Evolutionary conservation across 129 eudicot species (phyloP).

Genomic region (Lactuca sativa): DNA sequence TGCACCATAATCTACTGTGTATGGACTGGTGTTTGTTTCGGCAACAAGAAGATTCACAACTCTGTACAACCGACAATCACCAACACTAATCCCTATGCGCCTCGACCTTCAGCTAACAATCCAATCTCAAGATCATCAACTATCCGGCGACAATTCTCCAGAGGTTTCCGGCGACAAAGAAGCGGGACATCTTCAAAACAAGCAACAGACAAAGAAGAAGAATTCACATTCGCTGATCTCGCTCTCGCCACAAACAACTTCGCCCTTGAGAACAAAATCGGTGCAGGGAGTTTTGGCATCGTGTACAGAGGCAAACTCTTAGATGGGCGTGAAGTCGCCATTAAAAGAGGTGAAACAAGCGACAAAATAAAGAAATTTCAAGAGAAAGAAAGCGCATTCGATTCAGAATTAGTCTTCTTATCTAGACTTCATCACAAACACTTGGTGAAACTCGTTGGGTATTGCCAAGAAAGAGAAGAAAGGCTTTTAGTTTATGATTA

Average conservation of each 20-base stretch:
- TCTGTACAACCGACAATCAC: slow-evolving; percentile 90
- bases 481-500: slow-evolving; percentile 51
- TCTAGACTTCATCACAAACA: slow-evolving; percentile 62
- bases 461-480: slow-evolving; percentile 49
- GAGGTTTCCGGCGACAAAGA: slow-evolving; percentile 42
- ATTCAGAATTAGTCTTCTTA: slow-evolving; percentile 46
- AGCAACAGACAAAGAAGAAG: slow-evolving; percentile 41
- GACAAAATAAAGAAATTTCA: slow-evolving; percentile 37
- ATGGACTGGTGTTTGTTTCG: slow-evolving; percentile 54
- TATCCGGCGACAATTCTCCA: slow-evolving; percentile 55
- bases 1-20: slow-evolving; percentile 37
- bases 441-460: slow-evolving; percentile 56
- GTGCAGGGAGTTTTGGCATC: slow-evolving; percentile 59
- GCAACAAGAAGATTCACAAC: slow-evolving; percentile 84
- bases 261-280: slow-evolving; percentile 45
- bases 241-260: slow-evolving; percentile 48
- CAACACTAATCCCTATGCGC: slow-evolving; percentile 37
- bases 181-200: slow-evolving; percentile 49
- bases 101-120: slow-evolving; percentile 38
- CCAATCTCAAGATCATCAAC: slow-evolving; percentile 83
- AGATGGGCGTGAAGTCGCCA: slow-evolving; percentile 60
- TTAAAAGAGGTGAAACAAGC: slow-evolving; percentile 41
- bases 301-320: slow-evolving; percentile 49
- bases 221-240: slow-evolving; percentile 45
- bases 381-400: slow-evolving; percentile 53